Conservation (phyloP, 306 rosid genomes). For the Medicago lupulina region DNA sequence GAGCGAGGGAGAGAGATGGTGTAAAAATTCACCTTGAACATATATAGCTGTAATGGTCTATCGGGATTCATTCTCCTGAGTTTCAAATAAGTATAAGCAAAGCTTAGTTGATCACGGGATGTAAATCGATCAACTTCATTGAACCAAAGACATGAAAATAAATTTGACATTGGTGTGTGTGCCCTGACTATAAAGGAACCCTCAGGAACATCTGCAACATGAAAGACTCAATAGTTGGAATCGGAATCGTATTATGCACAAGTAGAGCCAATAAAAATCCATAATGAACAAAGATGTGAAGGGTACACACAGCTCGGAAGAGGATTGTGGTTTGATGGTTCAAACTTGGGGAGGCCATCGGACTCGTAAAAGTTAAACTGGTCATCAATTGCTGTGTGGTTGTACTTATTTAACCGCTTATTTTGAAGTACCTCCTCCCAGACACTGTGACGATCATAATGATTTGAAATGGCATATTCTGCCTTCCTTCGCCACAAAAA, state of each 20-base stretch:
- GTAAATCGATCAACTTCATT: constrained; percentile 95
- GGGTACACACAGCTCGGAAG: constrained; percentile 87
- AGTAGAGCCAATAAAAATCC: constrained; percentile 30
- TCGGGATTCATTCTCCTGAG: constrained; percentile 80
- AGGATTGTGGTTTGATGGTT: constrained; percentile 63
- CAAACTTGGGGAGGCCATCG: constrained; percentile 85
- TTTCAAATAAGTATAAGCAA: constrained; percentile 86
- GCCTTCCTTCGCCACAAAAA: constrained; percentile 86
- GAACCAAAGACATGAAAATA: constrained; percentile 97
- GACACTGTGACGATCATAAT: constrained; percentile 91
- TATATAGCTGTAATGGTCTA: constrained; percentile 66
- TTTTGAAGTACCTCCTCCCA: constrained; percentile 97
- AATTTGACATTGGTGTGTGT: constrained; percentile 90
- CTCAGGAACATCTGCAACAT: constrained; percentile 86
- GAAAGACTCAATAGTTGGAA: constrained; percentile 36
- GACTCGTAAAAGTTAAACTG: constrained; percentile 77
- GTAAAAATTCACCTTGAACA: constrained; percentile 72
- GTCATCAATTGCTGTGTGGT: constrained; percentile 80
- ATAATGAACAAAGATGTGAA: constrained; percentile 42
- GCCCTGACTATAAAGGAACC: constrained; percentile 95
- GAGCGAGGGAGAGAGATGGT: neutral
- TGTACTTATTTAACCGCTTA: constrained; percentile 85
- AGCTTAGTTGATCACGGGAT: constrained; percentile 97
- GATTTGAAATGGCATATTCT: constrained; percentile 94
- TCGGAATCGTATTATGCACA: constrained; percentile 30